Base-by-base conservation (phyloP, 2,329 filamentous ascomycete species). In the Colletotrichum gloeosporioides region DNA sequence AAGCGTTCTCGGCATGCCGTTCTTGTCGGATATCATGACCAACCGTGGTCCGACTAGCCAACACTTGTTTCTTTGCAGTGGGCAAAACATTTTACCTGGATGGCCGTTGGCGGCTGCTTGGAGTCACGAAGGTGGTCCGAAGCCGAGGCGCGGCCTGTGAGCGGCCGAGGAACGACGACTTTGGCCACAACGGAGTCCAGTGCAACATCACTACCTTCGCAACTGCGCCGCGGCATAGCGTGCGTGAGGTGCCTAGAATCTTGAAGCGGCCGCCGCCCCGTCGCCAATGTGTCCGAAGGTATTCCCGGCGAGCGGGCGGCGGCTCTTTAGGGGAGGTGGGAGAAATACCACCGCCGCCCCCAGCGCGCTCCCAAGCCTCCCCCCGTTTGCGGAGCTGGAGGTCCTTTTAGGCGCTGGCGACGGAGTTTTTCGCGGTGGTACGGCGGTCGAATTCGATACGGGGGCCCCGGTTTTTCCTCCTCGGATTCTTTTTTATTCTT, bases 391-490 rank as follows among this genome's bases (percentile, higher is more conserved):
- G 69, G 69, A 75, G 69, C 68, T 36, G 44, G 44, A 53, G 44
- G 44, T 53, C 44, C 44, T 53, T 13, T 53, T 53, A 53, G 44
- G 44, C 44, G 44, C 44, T 53, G 31, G 22, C 10, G 29, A 72
- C 73, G 73, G 73, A 63, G 69, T 68, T 76, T 73, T 49, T 44
- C 34, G 65, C 73, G 73, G 73, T 69, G 63, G 44, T 76, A 76
- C 70, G 70, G 70, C 73, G 73, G 73, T 55, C 63, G 63, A 64
- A 73, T 64, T 34, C 39, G 53, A 69, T 36, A 44, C 39, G 29
- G n/a, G 53, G 29, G 55, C 53, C 57, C 72, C 72, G 32, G 49
- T 65, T 55, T 55, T 67, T 62, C 32, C 49, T 36, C 15, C n/a
- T 66, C 29, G 27, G 7, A 27, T 12, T 34, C 4, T 32, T 27